phyloP scores from a whole-genome alignment of 2,329 filamentous ascomycete species.

The Ambrosiella cleistominuta region DNA sequence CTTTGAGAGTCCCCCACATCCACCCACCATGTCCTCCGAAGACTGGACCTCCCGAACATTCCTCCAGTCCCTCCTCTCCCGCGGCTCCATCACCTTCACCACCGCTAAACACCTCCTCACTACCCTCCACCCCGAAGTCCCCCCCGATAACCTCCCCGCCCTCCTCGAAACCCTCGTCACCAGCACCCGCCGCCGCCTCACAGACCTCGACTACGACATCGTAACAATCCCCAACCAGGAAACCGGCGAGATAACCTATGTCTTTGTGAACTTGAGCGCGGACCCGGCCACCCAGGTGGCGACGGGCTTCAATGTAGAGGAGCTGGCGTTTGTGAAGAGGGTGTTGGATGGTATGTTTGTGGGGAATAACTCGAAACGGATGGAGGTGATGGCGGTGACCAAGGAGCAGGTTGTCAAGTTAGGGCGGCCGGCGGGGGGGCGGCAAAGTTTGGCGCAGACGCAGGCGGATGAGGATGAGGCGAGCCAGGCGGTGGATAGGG shows the following conservation, averaged over 20 bases:
- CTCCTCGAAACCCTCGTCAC: conserved; percentile 53
- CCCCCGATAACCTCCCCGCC: conserved; percentile 45
- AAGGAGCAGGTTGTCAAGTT: conserved; percentile 64
- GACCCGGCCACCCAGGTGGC: conserved; percentile 76
- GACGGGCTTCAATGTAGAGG: conserved; percentile 61
- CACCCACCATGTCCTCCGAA: conserved; percentile 1
- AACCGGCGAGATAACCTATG: conserved; percentile 51
- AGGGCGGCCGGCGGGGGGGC: conserved; percentile 30
- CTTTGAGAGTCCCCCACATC: background rate
- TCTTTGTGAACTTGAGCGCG: conserved; percentile 72
- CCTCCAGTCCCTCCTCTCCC: conserved; percentile 70
- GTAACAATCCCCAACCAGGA: conserved; percentile 54
- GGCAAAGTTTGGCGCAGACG: conserved; percentile 18
- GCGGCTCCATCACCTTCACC: conserved; percentile 57
- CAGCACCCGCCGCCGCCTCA: conserved; percentile 53
- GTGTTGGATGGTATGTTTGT: conserved; percentile 86
- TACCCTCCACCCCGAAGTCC: conserved; percentile 27
- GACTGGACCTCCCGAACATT: conserved; percentile 51
- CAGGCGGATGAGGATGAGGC: conserved; percentile 21
- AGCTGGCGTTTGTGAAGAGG: conserved; percentile 78
- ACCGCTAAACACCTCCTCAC: conserved; percentile 61
- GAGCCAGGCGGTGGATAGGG: conserved; percentile 26
- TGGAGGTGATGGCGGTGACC: conserved; percentile 69
- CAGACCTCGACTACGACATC: conserved; percentile 75
- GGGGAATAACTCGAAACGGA: conserved; percentile 59